Conservation (phyloP, 257 asterid genomes). For the Solanum arcanum region DNA sequence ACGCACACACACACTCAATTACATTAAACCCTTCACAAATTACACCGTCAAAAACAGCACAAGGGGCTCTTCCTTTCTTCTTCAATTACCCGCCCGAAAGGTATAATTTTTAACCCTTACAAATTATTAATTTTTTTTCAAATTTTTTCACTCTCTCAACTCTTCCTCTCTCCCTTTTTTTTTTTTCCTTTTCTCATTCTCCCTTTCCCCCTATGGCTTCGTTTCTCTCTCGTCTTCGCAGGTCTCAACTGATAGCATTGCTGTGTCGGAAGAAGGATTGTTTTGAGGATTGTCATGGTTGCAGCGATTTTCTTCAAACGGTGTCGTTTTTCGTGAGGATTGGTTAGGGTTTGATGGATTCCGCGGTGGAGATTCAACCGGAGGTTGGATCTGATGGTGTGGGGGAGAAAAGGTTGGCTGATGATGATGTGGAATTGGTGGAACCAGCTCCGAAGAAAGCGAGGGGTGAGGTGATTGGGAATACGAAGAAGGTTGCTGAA, state of each 20-base stretch:
- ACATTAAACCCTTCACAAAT: background rate
- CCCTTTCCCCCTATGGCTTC: constrained; percentile 24
- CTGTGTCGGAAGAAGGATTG: background rate
- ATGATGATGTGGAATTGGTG: constrained; percentile 28
- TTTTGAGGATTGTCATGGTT: background rate
- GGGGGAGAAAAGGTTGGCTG: constrained; percentile 54
- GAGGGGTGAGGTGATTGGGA: constrained; percentile 16
- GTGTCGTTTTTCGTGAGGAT: constrained; percentile 13
- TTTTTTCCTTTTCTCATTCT: background rate
- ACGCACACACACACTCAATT: background rate
- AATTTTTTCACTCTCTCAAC: background rate
- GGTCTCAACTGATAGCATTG: constrained; percentile 15
- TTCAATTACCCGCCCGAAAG: background rate
- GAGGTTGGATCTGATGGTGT: constrained; percentile 24
- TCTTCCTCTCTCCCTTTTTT: background rate
- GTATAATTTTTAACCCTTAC: background rate
- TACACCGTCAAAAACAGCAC: background rate
- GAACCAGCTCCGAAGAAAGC: constrained; percentile 14
- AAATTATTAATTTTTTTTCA: background rate
- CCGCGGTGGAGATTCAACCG: constrained; percentile 3
- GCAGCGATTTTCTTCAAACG: constrained; percentile 1
- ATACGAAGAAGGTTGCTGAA: constrained; percentile 75
- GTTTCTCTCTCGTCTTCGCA: constrained; percentile 32
- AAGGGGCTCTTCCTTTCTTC: background rate
- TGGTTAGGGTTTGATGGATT: constrained; percentile 16